A percentile compares a stretch with the other conserved stretches of the same genome.
Conservation (phyloP, 805 yeast genomes). For the Saccharomyces paradoxus region DNA sequence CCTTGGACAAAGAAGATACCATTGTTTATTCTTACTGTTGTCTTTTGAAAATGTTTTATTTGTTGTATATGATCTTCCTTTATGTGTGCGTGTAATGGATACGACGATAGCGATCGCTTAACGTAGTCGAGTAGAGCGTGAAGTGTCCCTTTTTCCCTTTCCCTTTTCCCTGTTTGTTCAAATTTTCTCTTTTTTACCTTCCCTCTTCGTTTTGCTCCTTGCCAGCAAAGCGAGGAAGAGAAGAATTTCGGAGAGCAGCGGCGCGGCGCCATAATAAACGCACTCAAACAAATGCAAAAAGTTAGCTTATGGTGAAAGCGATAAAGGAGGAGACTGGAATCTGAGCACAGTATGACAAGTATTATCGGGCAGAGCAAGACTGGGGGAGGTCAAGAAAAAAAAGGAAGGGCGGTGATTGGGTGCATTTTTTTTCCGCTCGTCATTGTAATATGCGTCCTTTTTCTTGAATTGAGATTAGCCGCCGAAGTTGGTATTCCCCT, state of each 20-base stretch:
- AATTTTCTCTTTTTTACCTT: neutral
- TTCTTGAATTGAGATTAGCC: neutral
- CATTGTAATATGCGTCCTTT: neutral
- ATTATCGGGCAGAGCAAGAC: too few species aligned
- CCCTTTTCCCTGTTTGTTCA: neutral
- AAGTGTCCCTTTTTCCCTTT: neutral
- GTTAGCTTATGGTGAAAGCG: neutral
- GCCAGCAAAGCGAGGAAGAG: neutral
- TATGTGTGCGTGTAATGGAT: neutral
- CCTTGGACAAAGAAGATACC: conserved; percentile 9
- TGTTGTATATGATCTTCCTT: neutral
- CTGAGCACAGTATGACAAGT: neutral
- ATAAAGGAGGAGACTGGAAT: neutral
- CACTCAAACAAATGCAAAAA: neutral
- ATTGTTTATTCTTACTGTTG: neutral
- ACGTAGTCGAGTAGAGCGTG: neutral
- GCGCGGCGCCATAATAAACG: neutral
- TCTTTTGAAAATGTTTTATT: neutral
- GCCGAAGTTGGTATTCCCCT: neutral
- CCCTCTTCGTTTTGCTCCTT: neutral
- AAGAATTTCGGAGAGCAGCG: neutral
- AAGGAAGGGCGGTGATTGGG: neutral
- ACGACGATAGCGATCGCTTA: neutral
- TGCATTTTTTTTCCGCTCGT: neutral
- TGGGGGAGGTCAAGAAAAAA: neutral